A percentile compares a stretch with the other conserved stretches of the same genome.
phyloP scores from a whole-genome alignment of 2,329 filamentous ascomycete genomes.

The Ceratocystis huliohia region DNA sequence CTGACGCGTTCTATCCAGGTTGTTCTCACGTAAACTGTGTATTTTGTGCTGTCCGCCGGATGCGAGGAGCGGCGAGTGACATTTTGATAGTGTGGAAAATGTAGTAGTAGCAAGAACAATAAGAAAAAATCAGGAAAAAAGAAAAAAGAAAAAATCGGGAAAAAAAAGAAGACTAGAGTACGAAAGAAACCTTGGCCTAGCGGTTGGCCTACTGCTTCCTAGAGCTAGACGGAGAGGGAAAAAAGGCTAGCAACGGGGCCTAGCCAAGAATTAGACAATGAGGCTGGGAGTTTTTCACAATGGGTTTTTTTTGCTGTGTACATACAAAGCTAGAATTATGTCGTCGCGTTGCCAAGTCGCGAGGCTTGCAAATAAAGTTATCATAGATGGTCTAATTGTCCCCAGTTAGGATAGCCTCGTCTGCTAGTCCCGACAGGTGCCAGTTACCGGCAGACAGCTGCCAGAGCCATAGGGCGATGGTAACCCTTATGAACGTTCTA shows the following conservation, averaged over 20 bases:
- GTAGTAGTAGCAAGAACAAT: not conserved
- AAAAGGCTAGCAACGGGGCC: not conserved
- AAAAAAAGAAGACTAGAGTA: too few species aligned
- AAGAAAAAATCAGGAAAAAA: too few species aligned
- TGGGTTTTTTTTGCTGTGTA: not conserved
- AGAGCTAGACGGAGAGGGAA: not conserved
- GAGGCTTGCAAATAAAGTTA: not conserved
- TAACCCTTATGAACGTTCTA: too few species aligned
- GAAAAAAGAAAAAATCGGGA: too few species aligned
- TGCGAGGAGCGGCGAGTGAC: constrained; percentile 29
- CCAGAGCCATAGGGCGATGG: not conserved
- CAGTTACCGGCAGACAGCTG: not conserved
- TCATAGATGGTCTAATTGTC: not conserved
- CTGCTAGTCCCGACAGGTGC: not conserved
- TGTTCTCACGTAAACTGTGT: constrained; percentile 36
- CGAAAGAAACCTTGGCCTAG: not conserved
- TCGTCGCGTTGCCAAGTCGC: not conserved
- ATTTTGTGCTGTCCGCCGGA: constrained; percentile 38
- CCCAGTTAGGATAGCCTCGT: not conserved
- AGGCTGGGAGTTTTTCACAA: not conserved
- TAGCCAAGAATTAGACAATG: not conserved
- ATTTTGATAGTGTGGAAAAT: constrained; percentile 25
- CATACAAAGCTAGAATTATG: not conserved
- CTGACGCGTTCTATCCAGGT: not conserved
- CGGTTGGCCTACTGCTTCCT: not conserved